These are phyloP conservation scores for Mucor circinelloides DNA, from an alignment of 371 early-diverging fungal species.

Conservation along the genomic window DNA sequence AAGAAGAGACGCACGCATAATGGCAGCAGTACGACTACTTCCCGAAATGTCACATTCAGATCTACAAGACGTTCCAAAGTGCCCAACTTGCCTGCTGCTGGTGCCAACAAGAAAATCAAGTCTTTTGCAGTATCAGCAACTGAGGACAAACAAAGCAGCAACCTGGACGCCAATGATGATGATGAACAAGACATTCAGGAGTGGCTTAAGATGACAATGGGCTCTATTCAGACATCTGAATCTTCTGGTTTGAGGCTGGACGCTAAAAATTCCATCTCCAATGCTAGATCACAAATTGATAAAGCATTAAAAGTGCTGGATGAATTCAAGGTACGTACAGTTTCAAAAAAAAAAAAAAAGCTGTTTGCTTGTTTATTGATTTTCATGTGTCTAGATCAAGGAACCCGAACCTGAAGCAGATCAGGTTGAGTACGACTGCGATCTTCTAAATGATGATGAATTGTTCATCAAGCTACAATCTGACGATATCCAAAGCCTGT, in stretches of 20 bases:
- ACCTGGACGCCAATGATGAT: neutral
- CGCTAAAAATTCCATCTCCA: constrained; percentile 51
- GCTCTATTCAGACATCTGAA: constrained; percentile 20
- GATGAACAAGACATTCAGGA: constrained; percentile 26
- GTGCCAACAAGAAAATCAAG: neutral
- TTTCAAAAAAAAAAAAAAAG: no score
- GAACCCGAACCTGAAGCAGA: constrained; percentile 4
- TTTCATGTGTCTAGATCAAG: constrained; percentile 6
- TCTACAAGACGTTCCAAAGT: constrained; percentile 25
- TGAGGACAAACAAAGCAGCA: neutral
- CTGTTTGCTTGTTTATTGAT: neutral
- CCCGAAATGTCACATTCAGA: constrained; percentile 32
- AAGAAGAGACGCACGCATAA: constrained; percentile 25
- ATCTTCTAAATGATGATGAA: constrained; percentile 29
- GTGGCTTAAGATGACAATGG: constrained; percentile 26
- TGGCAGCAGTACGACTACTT: constrained; percentile 26
- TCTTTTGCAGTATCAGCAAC: neutral
- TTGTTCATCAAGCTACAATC: constrained; percentile 23
- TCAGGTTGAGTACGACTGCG: constrained; percentile 19
- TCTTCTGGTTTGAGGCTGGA: constrained; percentile 26
- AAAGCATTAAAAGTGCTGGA: constrained; percentile 52
- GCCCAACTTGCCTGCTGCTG: neutral
- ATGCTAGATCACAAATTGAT: constrained; percentile 60
- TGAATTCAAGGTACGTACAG: constrained; percentile 32
- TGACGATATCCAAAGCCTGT: constrained; percentile 21